Evolutionary conservation across 1,284 basidiomycete species (phyloP), one percentile per base, ranked within the genome.

Genomic region (Phlebopus sp.): DNA sequence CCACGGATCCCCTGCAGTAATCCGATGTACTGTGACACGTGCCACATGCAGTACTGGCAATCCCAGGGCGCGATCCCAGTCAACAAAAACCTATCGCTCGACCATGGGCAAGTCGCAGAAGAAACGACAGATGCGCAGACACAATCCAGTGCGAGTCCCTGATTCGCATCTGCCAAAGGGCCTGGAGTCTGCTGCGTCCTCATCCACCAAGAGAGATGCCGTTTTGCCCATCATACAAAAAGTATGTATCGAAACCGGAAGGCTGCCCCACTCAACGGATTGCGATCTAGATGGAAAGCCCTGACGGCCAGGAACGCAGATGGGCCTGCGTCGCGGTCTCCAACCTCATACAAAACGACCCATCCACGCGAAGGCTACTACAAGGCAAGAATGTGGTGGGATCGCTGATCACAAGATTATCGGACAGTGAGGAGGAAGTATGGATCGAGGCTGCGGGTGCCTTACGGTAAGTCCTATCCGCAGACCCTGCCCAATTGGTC

Each of bases 241-340:
- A 78, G 92, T 86, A 47, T 47, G 63, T 56, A 27, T 2, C 17
- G 47, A 38, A n/a, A 36, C 29, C 43, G 37, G 47, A 49, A 30
- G 21, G 35, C 15, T 30, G 14, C 42, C 14, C 40, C 31, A n/a
- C 44, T 40, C 15, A 45, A 29, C 39, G 14, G 29, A 48, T 30
- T 19, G 18, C 30, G 17, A 15, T n/a, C 13, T 38, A 91, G 88
- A 81, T 92, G 74, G 79, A 82, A 57, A 83, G 86, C 49, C 59
- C 82, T 5, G 90, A 94, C 55, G 74, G 79, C 9, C 69, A 78
- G 2, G 92, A 96, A 59, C 79, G 92, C 44, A 90, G 90, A 62
- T 95, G 92, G 92, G 91, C 92, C 5, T 95, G 92, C 62, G 90
- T 92, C 25, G 92, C 92, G 0, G 86, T 94, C 18, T 91, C 88